Conservation (phyloP, 306 rosid genomes). For the Prunus davidiana region DNA sequence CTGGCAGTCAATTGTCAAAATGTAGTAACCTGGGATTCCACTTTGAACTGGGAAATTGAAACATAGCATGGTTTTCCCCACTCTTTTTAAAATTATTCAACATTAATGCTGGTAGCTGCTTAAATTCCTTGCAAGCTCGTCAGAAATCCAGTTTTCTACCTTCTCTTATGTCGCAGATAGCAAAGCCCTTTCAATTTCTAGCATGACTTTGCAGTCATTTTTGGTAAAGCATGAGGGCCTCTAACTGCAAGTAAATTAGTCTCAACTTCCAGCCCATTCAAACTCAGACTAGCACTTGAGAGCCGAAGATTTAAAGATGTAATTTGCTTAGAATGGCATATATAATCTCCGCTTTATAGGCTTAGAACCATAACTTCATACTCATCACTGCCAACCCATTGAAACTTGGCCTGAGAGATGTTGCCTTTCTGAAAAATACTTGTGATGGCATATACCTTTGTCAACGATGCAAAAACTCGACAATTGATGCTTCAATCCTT, state of each 20-base stretch:
- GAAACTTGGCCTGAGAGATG: too few relatives aligned
- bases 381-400: not conserved
- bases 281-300: too few relatives aligned
- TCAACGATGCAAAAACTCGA: too few relatives aligned
- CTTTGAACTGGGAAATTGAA: constrained; percentile 22
- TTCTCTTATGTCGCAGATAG: not conserved
- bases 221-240: not conserved
- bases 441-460: too few relatives aligned
- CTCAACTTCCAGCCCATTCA: too few relatives aligned
- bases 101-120: not conserved
- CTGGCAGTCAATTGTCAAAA: constrained; percentile 36
- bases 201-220: not conserved
- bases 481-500: too few relatives aligned
- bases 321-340: not conserved
- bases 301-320: not conserved
- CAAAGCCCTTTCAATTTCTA: too few relatives aligned
- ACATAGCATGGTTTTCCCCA: constrained; percentile 21
- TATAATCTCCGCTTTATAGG: not conserved
- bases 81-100: not conserved
- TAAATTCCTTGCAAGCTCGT: not conserved
- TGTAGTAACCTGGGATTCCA: constrained; percentile 39
- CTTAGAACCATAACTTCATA: not conserved
- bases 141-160: not conserved
- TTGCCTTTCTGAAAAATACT: too few relatives aligned
- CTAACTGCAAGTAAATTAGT: not conserved